These are phyloP conservation scores for Verbascum thapsus DNA, from an alignment of 257 asterid species.

Conservation along the genomic window DNA sequence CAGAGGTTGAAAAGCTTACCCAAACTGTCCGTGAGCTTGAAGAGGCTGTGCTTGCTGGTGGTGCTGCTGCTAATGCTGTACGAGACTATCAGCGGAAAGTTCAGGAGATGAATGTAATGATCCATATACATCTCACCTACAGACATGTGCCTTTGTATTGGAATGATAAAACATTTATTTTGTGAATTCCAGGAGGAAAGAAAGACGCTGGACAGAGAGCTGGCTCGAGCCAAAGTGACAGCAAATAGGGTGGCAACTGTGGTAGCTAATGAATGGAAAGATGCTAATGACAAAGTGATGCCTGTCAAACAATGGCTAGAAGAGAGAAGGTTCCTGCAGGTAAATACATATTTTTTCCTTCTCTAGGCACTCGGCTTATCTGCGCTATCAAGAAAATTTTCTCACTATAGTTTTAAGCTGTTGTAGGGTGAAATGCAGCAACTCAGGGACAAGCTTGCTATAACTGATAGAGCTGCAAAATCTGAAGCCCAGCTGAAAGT, in stretches of 20 bases:
- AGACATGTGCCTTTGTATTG: slow-evolving; percentile 19
- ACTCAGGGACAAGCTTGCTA: slow-evolving; percentile 87
- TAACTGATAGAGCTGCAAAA: slow-evolving; percentile 80
- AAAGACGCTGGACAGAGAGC: slow-evolving; percentile 95
- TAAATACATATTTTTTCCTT: slow-evolving; percentile 29
- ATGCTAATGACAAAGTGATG: slow-evolving; percentile 96
- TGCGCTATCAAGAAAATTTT: slow-evolving; percentile 7
- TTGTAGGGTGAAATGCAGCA: slow-evolving; percentile 96
- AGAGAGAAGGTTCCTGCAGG: slow-evolving; percentile 93
- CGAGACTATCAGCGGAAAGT: slow-evolving; percentile 98
- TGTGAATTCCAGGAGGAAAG: slow-evolving; percentile 73
- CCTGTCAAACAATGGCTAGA: slow-evolving; percentile 99
- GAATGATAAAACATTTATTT: slow-evolving; percentile 23
- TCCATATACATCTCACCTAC: slow-evolving; percentile 18
- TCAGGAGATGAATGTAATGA: slow-evolving; percentile 93
- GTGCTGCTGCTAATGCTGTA: slow-evolving; percentile 99
- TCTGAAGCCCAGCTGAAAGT: slow-evolving; percentile 95
- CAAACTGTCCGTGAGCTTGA: slow-evolving; percentile 98
- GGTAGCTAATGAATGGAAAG: slow-evolving; percentile 99
- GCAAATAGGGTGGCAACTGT: slow-evolving; percentile 99
- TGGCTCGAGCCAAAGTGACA: slow-evolving; percentile 97
- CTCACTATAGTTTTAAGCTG: slow-evolving; percentile 11
- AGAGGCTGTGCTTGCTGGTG: slow-evolving; percentile 98
- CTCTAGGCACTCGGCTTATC: slow-evolving; percentile 7
- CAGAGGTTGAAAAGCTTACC: slow-evolving; percentile 95